phyloP scores from a whole-genome alignment of 805 yeast species.

The Sugiyamaella chiloensis region DNA sequence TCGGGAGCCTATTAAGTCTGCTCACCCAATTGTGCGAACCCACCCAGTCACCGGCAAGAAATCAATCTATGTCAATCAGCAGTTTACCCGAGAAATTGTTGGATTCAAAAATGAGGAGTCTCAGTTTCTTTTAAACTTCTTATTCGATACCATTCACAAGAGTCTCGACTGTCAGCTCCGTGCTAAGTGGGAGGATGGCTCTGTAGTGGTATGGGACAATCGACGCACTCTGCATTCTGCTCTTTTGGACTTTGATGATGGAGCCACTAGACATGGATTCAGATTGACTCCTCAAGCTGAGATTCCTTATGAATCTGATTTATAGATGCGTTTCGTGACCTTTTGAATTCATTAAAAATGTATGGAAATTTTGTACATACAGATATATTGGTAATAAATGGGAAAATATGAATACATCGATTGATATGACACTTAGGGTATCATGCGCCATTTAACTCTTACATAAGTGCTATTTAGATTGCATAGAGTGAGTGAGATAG shows the following conservation, averaged over 20 bases:
- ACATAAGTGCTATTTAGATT: too few species aligned
- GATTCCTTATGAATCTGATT: constrained; percentile 33
- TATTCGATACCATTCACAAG: constrained; percentile 50
- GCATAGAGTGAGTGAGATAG: too few species aligned
- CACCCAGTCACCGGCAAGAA: constrained; percentile 62
- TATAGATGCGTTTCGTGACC: background rate
- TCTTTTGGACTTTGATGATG: constrained; percentile 61
- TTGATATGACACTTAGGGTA: too few species aligned
- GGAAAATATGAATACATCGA: too few species aligned
- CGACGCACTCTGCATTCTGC: constrained; percentile 73
- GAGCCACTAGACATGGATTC: constrained; percentile 66
- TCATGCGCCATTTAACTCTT: too few species aligned
- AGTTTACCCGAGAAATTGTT: constrained; percentile 59
- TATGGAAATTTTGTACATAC: too few species aligned
- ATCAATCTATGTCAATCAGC: constrained; percentile 50
- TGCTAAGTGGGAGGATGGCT: constrained; percentile 65
- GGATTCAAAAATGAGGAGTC: constrained; percentile 69
- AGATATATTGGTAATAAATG: too few species aligned
- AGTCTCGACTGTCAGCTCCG: constrained; percentile 63
- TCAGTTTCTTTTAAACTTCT: constrained; percentile 41
- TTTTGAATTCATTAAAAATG: too few species aligned
- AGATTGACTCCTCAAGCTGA: constrained; percentile 79
- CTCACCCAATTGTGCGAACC: constrained; percentile 56
- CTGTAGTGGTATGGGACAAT: constrained; percentile 76
- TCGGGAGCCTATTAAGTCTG: constrained; percentile 43